Evolutionary conservation across 768 basidiomycete genomes (phyloP).

Genomic region (Macrocybe gigantea): DNA sequence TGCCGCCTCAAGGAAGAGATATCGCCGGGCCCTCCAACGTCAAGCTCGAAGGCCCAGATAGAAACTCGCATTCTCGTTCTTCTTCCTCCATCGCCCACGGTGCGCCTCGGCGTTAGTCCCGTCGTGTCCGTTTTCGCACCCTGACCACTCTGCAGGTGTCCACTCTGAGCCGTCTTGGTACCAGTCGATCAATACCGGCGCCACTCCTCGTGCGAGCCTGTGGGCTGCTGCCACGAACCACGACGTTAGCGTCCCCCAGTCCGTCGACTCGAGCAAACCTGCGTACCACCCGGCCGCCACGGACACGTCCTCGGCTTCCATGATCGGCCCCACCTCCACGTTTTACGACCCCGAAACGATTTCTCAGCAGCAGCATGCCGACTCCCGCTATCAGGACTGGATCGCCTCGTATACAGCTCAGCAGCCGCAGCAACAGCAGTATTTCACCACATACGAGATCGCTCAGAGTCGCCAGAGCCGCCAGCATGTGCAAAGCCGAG

Average conservation of each 20-base stretch:
- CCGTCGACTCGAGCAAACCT: conserved; percentile 5
- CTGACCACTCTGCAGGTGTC: background rate
- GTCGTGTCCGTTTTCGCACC: conserved; percentile 7
- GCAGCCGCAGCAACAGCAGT: conserved; percentile 19
- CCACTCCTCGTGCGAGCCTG: conserved; percentile 1
- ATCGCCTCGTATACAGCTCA: conserved; percentile 22
- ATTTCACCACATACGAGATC: background rate
- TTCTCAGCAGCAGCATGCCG: conserved; percentile 16
- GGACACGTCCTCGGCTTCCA: conserved; percentile 23
- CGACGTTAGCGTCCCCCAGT: conserved; percentile 11
- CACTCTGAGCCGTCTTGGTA: conserved; percentile 1
- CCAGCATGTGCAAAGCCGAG: too few relatives aligned
- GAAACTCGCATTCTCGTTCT: conserved; percentile 14
- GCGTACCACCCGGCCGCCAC: conserved; percentile 7
- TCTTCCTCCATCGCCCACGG: conserved; percentile 16
- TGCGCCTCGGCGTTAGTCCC: conserved; percentile 4
- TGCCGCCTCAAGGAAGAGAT: conserved; percentile 27
- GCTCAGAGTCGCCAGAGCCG: too few relatives aligned
- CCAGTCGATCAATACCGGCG: background rate
- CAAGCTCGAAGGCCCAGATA: conserved; percentile 10
- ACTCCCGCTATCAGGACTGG: conserved; percentile 39
- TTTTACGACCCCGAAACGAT: conserved; percentile 46
- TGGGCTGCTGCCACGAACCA: conserved; percentile 6
- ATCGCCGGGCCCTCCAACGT: conserved; percentile 22
- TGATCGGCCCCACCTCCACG: conserved; percentile 51